phyloP scores from a whole-genome alignment of 176 grass and related monocot genomes.

The Calamus simplicifolius region DNA sequence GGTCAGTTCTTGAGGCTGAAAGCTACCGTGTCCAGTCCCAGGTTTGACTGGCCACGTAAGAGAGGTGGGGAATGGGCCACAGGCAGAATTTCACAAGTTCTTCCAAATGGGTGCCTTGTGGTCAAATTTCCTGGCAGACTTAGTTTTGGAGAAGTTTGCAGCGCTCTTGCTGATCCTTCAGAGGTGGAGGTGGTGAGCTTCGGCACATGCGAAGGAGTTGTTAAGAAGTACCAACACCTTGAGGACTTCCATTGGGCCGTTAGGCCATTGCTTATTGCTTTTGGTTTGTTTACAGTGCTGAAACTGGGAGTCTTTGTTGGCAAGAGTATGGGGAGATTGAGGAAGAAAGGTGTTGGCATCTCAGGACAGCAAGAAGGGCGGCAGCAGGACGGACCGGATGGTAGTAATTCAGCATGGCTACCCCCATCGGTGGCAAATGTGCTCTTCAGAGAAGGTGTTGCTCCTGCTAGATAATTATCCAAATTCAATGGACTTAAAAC shows the following conservation, averaged over 20 bases:
- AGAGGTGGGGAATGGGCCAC: slow-evolving; percentile 41
- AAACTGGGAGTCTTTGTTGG: slow-evolving; percentile 59
- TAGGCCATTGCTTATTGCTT: slow-evolving; percentile 61
- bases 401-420: slow-evolving; percentile 28
- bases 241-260: slow-evolving; percentile 94
- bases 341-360: slow-evolving; percentile 37
- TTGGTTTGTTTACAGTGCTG: slow-evolving; percentile 67
- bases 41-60: slow-evolving; percentile 85
- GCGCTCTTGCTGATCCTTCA: slow-evolving; percentile 65
- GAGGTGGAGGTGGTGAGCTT: slow-evolving; percentile 83
- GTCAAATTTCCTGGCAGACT: slow-evolving; percentile 81
- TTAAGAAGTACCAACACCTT: slow-evolving; percentile 87
- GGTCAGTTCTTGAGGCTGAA: slow-evolving; percentile 88
- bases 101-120: slow-evolving; percentile 65
- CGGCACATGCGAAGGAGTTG: slow-evolving; percentile 67
- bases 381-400: slow-evolving; percentile 27
- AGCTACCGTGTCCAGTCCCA: slow-evolving; percentile 27
- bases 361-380: slow-evolving; percentile 26
- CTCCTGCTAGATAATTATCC: neutral
- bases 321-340: slow-evolving; percentile 38
- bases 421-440: slow-evolving; percentile 66
- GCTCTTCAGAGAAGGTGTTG: slow-evolving; percentile 42
- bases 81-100: slow-evolving; percentile 59
- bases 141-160: slow-evolving; percentile 46
- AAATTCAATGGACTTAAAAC: too few relatives aligned